These are phyloP conservation scores for Talaromyces sp. DNA, from an alignment of 2,329 filamentous ascomycete species.

Conservation along the genomic window DNA sequence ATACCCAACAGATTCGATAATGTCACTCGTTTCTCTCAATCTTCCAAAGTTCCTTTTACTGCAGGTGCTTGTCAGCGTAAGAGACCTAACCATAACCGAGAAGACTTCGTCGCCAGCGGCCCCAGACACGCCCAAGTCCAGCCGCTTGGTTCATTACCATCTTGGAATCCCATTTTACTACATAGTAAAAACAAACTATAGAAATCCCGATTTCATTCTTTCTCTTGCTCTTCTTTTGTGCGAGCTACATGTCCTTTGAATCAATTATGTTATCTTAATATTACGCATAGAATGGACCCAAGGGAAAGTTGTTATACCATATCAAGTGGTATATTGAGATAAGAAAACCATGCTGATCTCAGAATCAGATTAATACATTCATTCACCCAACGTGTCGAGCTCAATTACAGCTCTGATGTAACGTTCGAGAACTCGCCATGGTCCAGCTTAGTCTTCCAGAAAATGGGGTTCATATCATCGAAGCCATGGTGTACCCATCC, in stretches of 20 bases:
- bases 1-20: too few species aligned
- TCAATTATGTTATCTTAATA: too few species aligned
- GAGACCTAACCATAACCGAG: background rate
- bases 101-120: background rate
- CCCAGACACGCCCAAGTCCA: background rate
- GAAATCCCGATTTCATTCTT: too few species aligned
- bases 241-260: too few species aligned
- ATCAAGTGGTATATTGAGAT: background rate
- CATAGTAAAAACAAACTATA: too few species aligned
- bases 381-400: slow-evolving; percentile 5
- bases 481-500: slow-evolving; percentile 99
- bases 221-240: too few species aligned
- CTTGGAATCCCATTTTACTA: too few species aligned
- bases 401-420: slow-evolving; percentile 65
- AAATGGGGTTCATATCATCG: slow-evolving; percentile 96
- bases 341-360: slow-evolving; percentile 2
- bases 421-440: slow-evolving; percentile 99
- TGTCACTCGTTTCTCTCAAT: too few species aligned
- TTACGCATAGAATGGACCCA: too few species aligned
- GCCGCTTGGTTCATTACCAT: background rate
- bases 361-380: slow-evolving; percentile 23
- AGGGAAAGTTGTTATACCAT: too few species aligned
- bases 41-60: too few species aligned
- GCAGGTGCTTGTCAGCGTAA: too few species aligned
- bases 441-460: slow-evolving; percentile 99